Evolutionary conservation across 2,329 filamentous ascomycete species (phyloP).

Genomic region (Ascochyta lentis): DNA sequence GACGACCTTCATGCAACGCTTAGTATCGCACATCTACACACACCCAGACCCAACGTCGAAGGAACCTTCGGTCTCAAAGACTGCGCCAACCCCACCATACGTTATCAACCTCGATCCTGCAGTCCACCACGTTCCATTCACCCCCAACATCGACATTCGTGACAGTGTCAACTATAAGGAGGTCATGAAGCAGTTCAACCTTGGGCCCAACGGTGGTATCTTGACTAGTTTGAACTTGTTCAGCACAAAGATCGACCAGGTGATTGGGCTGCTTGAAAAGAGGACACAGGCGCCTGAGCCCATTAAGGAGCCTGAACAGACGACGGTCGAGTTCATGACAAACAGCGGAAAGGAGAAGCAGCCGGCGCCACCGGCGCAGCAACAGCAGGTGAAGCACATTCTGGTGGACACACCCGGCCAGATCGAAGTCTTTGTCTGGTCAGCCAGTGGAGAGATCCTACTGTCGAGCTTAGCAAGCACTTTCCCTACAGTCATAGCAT

Average conservation of each 20-base stretch:
- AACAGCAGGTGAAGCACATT: slow-evolving; percentile 74
- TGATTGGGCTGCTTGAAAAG: slow-evolving; percentile 88
- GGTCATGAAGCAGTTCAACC: slow-evolving; percentile 99
- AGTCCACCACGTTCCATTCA: slow-evolving; percentile 90
- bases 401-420: slow-evolving; percentile 95
- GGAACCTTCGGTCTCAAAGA: slow-evolving; percentile 40
- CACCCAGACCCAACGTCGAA: slow-evolving; percentile 62
- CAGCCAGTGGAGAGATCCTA: slow-evolving; percentile 90
- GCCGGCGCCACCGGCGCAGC: slow-evolving; percentile 50
- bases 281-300: slow-evolving; percentile 66
- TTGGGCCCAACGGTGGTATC: slow-evolving; percentile 96
- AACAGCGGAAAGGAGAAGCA: slow-evolving; percentile 39
- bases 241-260: slow-evolving; percentile 96
- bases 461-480: slow-evolving; percentile 90
- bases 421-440: slow-evolving; percentile 99
- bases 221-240: slow-evolving; percentile 95
- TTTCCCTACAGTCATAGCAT: slow-evolving; percentile 96
- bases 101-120: slow-evolving; percentile 97
- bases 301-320: slow-evolving; percentile 34
- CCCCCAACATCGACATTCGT: slow-evolving; percentile 97
- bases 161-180: slow-evolving; percentile 99
- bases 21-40: slow-evolving; percentile 89
- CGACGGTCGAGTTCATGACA: slow-evolving; percentile 47
- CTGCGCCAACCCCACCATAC: slow-evolving; percentile 71
- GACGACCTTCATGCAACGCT: slow-evolving; percentile 99